These are phyloP conservation scores for Acacia melanoxylon DNA, from an alignment of 306 rosid species.

Conservation along the genomic window DNA sequence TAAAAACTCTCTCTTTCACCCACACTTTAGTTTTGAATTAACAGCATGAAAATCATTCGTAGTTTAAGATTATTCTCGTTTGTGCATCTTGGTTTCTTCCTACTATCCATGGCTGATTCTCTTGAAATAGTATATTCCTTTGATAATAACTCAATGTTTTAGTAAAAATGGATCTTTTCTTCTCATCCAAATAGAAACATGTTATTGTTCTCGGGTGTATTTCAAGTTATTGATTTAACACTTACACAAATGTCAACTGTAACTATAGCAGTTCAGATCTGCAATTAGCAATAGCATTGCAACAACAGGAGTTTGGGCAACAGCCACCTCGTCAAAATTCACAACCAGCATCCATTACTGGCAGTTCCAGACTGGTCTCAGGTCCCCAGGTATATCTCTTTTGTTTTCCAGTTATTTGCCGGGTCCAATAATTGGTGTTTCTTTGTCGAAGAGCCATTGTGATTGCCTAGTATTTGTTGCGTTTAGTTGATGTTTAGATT, in stretches of 20 bases:
- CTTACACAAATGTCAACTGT: constrained; percentile 12
- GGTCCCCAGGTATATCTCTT: constrained; percentile 83
- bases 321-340: constrained; percentile 64
- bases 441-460: not conserved
- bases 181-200: not conserved
- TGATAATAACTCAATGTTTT: not conserved
- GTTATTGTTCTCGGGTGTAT: not conserved
- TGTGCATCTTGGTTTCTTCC: not conserved
- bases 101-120: not conserved
- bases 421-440: not conserved
- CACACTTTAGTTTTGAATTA: not conserved
- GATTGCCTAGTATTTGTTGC: constrained; percentile 10
- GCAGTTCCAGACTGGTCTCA: constrained; percentile 70
- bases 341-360: constrained; percentile 55
- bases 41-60: not conserved
- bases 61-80: not conserved
- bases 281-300: constrained; percentile 93
- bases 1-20: no score
- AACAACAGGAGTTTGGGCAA: constrained; percentile 97
- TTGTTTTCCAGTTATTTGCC: not conserved
- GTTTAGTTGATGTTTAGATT: not conserved
- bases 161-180: not conserved
- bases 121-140: not conserved
- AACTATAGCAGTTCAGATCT: constrained; percentile 78
- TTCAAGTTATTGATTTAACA: not conserved